A percentile compares a stretch with the other conserved stretches of the same genome.
These are phyloP conservation scores for Nannizziopsis arthrosporioides DNA, from an alignment of 2,329 filamentous ascomycete genomes.

Conservation along the genomic window DNA sequence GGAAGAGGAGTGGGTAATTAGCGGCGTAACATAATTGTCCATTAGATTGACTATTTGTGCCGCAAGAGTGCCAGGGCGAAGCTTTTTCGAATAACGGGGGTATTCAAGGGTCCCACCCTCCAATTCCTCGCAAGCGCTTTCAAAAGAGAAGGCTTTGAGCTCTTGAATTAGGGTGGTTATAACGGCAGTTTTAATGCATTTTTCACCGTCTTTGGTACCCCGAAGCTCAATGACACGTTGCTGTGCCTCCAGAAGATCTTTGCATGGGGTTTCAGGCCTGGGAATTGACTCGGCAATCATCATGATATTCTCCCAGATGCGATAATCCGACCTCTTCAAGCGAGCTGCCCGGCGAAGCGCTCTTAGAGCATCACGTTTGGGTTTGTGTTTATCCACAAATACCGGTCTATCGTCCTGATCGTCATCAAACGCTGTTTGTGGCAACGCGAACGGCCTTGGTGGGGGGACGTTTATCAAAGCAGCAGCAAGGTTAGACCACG, in stretches of 20 bases:
- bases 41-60: slow-evolving; percentile 54
- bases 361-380: slow-evolving; percentile 62
- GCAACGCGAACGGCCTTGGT: slow-evolving; percentile 14
- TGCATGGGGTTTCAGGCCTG: slow-evolving; percentile 54
- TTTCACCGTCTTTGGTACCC: slow-evolving; percentile 54
- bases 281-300: slow-evolving; percentile 68
- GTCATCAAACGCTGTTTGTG: too few relatives aligned
- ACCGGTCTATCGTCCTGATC: too few relatives aligned
- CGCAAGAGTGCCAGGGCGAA: slow-evolving; percentile 43
- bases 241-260: slow-evolving; percentile 64
- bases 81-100: slow-evolving; percentile 17
- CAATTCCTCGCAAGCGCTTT: slow-evolving; percentile 30
- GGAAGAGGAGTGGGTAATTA: slow-evolving; percentile 67
- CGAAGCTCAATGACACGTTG: slow-evolving; percentile 65
- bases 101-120: slow-evolving; percentile 23
- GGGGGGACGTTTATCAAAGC: slow-evolving; percentile 51
- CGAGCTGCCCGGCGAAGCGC: slow-evolving; percentile 80
- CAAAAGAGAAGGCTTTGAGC: slow-evolving; percentile 55
- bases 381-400: slow-evolving; percentile 46
- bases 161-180: slow-evolving; percentile 48
- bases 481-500: slow-evolving; percentile 89
- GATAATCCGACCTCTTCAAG: slow-evolving; percentile 73
- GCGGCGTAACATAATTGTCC: slow-evolving; percentile 61
- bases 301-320: slow-evolving; percentile 95
- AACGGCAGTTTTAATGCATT: slow-evolving; percentile 63